Evolutionary conservation across 192 early-diverging fungal species (phyloP).

Genomic region (Umbelopsis sp.): DNA sequence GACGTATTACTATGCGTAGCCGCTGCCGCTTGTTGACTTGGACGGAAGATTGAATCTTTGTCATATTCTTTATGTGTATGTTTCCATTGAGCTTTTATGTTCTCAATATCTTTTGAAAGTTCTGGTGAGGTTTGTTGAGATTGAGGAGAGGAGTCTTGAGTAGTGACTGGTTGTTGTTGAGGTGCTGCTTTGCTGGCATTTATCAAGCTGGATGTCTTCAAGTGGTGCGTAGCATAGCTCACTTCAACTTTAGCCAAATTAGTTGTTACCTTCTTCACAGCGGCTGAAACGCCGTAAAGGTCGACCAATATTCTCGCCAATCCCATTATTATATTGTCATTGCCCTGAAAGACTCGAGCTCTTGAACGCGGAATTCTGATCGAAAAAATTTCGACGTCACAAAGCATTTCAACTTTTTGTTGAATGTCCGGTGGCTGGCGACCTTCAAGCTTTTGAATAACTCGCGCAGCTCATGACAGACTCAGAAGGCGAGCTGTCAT

Average conservation of each 20-base stretch:
- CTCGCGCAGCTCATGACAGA: constrained; percentile 21
- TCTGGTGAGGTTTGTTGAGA: background rate
- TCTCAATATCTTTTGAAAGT: too few species aligned
- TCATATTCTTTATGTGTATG: too few species aligned
- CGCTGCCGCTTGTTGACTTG: too few species aligned
- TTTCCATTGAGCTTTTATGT: too few species aligned
- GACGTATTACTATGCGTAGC: too few species aligned
- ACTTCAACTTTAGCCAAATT: background rate
- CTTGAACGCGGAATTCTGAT: background rate
- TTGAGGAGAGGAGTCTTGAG: background rate
- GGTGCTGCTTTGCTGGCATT: constrained; percentile 22
- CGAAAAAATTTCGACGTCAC: constrained; percentile 7
- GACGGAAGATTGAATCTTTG: too few species aligned
- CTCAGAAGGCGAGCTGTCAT: constrained; percentile 48
- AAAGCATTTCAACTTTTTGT: constrained; percentile 11
- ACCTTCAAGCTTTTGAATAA: background rate
- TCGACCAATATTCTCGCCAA: constrained; percentile 6
- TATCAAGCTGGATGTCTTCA: constrained; percentile 34
- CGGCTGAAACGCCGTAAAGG: background rate
- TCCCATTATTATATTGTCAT: background rate
- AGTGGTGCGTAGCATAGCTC: constrained; percentile 5
- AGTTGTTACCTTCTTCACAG: background rate
- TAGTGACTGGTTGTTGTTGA: background rate
- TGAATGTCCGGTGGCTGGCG: constrained; percentile 17
- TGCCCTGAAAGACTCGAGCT: background rate